phyloP scores from a whole-genome alignment of 129 eudicot species.

The Arctium lappa region DNA sequence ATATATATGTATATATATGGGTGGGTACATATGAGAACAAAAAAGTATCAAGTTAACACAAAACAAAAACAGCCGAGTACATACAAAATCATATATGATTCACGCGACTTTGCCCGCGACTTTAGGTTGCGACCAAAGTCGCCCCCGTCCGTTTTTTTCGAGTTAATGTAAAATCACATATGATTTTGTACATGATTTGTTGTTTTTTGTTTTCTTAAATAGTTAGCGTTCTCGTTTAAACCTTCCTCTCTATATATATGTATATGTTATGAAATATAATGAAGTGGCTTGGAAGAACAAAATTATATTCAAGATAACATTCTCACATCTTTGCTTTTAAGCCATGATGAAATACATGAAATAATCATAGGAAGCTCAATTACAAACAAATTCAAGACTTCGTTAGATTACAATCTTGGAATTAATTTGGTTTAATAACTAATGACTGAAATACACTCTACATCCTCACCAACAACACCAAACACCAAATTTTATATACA shows the following conservation, averaged over 20 bases:
- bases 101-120: too few species aligned
- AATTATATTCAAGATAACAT: conserved; percentile 20
- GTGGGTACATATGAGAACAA: too few species aligned
- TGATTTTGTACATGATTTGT: too few species aligned
- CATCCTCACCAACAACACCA: conserved; percentile 43
- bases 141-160: too few species aligned
- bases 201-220: too few species aligned
- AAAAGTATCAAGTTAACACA: too few species aligned
- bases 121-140: too few species aligned
- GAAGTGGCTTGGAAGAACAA: conserved; percentile 85
- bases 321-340: conserved; percentile 66
- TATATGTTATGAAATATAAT: conserved; percentile 10
- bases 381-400: conserved; percentile 12
- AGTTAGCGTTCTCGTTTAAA: too few species aligned
- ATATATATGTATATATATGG: too few species aligned
- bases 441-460: conserved; percentile 23
- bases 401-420: conserved; percentile 18
- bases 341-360: conserved; percentile 35
- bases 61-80: too few species aligned
- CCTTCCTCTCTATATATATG: background rate
- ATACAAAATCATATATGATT: too few species aligned
- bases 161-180: too few species aligned
- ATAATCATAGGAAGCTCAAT: conserved; percentile 1
- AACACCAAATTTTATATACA: conserved; percentile 21
- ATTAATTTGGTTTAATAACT: conserved; percentile 12